These are phyloP conservation scores for Chytriomyces sp. DNA, from an alignment of 192 early-diverging fungal species.

Conservation along the genomic window DNA sequence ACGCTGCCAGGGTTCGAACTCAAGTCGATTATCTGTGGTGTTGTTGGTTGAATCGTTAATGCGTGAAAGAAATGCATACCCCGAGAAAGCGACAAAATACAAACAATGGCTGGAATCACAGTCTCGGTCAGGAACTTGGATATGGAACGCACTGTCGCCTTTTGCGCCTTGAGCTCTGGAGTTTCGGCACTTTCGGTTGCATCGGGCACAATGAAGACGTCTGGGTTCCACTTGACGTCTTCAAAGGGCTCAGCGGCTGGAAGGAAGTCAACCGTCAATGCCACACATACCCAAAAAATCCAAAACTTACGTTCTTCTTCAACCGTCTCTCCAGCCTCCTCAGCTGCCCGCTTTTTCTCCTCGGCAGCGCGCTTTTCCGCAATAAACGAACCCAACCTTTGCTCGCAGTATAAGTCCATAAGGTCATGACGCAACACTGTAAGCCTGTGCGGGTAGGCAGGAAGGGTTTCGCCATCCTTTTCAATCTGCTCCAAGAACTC, in stretches of 20 bases:
- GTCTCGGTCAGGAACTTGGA: conserved; percentile 76
- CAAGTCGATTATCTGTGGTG: conserved; percentile 39
- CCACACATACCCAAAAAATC: not conserved
- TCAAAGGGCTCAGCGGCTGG: conserved; percentile 12
- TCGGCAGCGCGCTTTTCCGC: conserved; percentile 38
- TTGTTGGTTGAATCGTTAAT: conserved; percentile 4
- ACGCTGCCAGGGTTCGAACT: conserved; percentile 36
- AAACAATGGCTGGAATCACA: conserved; percentile 32
- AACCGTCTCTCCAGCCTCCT: not conserved
- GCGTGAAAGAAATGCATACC: conserved; percentile 18
- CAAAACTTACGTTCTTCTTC: not conserved
- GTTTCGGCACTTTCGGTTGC: conserved; percentile 42
- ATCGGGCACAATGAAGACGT: conserved; percentile 40
- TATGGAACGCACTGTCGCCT: conserved; percentile 69
- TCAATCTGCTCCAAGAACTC: conserved; percentile 76
- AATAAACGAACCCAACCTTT: conserved; percentile 60
- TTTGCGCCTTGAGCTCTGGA: conserved; percentile 41
- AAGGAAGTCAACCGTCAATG: not conserved
- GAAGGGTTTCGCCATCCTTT: conserved; percentile 36
- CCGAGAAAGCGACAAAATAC: too few relatives aligned
- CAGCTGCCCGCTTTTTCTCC: conserved; percentile 20
- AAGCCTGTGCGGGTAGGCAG: conserved; percentile 84
- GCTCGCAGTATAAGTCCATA: conserved; percentile 82
- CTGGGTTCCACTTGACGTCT: conserved; percentile 59
- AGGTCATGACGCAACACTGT: conserved; percentile 86